phyloP scores from a whole-genome alignment of 495 filamentous ascomycete species.

The Annulohypoxylon stygium region DNA sequence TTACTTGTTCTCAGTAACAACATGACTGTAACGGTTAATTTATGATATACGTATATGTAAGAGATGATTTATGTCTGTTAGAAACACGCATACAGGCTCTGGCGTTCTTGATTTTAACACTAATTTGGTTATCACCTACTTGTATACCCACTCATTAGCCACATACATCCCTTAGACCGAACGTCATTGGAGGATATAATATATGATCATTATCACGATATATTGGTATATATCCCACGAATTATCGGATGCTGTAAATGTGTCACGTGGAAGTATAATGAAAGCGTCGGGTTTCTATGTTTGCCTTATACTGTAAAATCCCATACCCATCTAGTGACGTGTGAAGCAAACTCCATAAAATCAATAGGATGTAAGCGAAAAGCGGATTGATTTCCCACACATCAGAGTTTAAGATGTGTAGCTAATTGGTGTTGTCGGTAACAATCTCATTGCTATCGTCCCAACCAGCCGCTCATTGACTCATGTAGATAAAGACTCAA shows the following conservation, averaged over 20 bases:
- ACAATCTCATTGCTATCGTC: background rate
- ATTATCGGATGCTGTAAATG: background rate
- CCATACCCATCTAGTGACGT: background rate
- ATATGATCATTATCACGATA: background rate
- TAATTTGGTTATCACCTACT: background rate
- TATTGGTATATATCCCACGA: no score
- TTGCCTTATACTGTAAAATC: background rate
- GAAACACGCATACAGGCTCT: background rate
- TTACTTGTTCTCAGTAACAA: conserved; percentile 89
- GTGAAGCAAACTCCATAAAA: background rate
- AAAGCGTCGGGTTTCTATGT: background rate
- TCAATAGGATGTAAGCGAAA: background rate
- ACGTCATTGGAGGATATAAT: background rate
- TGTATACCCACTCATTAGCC: no score
- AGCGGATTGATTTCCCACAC: background rate
- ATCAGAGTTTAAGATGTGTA: background rate
- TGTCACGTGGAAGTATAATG: background rate
- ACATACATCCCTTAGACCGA: background rate
- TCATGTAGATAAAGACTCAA: background rate
- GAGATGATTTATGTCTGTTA: background rate
- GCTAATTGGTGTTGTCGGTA: background rate
- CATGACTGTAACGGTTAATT: conserved; percentile 89
- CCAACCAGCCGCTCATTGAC: background rate
- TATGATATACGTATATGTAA: conserved; percentile 56
- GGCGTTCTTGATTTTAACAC: background rate